phyloP scores from a whole-genome alignment of 768 basidiomycete species.

The Chalciporus sphaerocephalus region DNA sequence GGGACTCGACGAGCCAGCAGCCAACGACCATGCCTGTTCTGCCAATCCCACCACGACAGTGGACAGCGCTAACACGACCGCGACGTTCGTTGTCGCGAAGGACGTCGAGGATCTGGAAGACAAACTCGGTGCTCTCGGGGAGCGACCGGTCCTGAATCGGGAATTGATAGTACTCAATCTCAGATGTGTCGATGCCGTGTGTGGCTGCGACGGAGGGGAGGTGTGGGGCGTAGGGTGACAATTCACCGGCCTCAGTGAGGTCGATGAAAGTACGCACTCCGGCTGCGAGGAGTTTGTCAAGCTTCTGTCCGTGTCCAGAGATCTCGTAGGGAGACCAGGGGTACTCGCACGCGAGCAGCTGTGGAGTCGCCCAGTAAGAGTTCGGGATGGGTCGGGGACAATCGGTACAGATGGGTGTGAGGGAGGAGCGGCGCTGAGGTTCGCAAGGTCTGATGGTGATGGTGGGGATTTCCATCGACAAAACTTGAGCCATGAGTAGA shows the following conservation, averaged over 20 bases:
- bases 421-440: conserved; percentile 18
- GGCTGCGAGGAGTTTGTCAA: conserved; percentile 65
- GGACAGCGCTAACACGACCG: conserved; percentile 64
- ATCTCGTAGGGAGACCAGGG: conserved; percentile 61
- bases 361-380: conserved; percentile 76
- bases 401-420: conserved; percentile 13
- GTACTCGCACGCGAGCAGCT: conserved; percentile 76
- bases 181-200: conserved; percentile 49
- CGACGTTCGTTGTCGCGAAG: conserved; percentile 56
- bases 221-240: conserved; percentile 57
- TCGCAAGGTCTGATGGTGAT: conserved; percentile 8
- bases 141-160: conserved; percentile 71
- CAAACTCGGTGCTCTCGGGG: conserved; percentile 54
- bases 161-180: conserved; percentile 74
- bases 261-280: conserved; percentile 81
- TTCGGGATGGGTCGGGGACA: conserved; percentile 69
- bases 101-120: conserved; percentile 55
- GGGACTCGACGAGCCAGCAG: conserved; percentile 73
- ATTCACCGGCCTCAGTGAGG: conserved; percentile 77
- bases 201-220: conserved; percentile 50
- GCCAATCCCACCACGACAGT: conserved; percentile 77
- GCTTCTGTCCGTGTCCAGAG: conserved; percentile 59
- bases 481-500: conserved; percentile 5
- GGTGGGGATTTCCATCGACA: conserved; percentile 6
- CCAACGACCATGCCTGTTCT: conserved; percentile 60